Conservation (phyloP, 495 filamentous ascomycete genomes). For the Hypoxylon subgilvum region DNA sequence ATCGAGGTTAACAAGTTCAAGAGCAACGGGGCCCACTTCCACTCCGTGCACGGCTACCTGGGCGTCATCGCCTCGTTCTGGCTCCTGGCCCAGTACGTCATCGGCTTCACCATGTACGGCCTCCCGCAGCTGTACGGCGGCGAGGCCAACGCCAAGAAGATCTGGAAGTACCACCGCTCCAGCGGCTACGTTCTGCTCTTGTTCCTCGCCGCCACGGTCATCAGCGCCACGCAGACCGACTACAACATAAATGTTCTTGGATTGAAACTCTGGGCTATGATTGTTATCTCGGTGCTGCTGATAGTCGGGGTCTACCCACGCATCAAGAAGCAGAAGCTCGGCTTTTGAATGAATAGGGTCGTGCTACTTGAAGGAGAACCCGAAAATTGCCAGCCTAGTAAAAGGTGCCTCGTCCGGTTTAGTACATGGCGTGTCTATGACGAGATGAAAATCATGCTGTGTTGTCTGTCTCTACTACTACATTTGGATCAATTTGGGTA, state of each 20-base stretch:
- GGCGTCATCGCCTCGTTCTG: slow-evolving; percentile 77
- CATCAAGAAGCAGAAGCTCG: slow-evolving; percentile 83
- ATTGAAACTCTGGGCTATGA: slow-evolving; percentile 75
- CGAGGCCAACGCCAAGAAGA: slow-evolving; percentile 74
- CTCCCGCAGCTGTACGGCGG: slow-evolving; percentile 74
- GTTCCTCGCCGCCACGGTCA: slow-evolving; percentile 73
- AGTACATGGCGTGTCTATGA: neutral
- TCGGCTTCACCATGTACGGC: slow-evolving; percentile 82
- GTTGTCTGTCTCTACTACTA: neutral
- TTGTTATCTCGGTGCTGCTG: slow-evolving; percentile 65
- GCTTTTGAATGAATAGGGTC: slow-evolving; percentile 47
- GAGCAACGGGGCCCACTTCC: slow-evolving; percentile 69
- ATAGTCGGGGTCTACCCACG: slow-evolving; percentile 74
- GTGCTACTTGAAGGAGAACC: neutral
- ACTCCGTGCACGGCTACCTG: slow-evolving; percentile 77
- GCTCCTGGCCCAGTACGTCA: slow-evolving; percentile 71
- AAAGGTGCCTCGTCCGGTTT: too few species aligned
- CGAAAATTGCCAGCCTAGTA: neutral
- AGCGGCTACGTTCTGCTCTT: slow-evolving; percentile 77
- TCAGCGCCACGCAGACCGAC: slow-evolving; percentile 74
- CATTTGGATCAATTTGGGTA: neutral
- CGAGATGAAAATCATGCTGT: neutral
- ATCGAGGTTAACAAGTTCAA: slow-evolving; percentile 83
- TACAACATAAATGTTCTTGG: slow-evolving; percentile 66
- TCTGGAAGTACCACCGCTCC: slow-evolving; percentile 88